Evolutionary conservation across 2,329 filamentous ascomycete genomes (phyloP), one percentile per base, ranked within the genome.

Genomic region (Claviceps sp.): DNA sequence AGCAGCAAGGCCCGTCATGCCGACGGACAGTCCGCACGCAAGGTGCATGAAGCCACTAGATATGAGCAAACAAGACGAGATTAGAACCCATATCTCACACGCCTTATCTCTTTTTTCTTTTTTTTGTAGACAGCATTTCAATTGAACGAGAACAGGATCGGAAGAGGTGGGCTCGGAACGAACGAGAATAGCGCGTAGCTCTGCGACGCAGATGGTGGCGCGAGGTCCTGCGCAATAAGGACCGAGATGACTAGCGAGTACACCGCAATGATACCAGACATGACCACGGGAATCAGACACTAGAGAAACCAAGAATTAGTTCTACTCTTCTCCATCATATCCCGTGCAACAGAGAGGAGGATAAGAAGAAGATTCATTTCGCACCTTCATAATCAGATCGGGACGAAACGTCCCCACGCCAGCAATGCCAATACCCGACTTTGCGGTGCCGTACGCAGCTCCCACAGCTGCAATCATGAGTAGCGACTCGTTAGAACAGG

Each of bases 231-330:
- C 52, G 89, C 88, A 67, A 98, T 98, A 60, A 98, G 81, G 64
- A 98, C 93, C 18, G 91, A 86, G 60, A 98, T 90, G 63, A 98
- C 93, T 61, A 98, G 86, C 50, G 90, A 88, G 73, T 98, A 98
- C 60, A 98, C 93, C 54, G 93, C 93, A 64, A 98, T 88, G 67
- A 98, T 98, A 81, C 93, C 93, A 61, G 93, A 95, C 93, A 98
- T 98, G 75, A 98, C 84, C 59, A 93, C 86, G 56, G 87, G 86
- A 60, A 91, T 90, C 50, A 91, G 74, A 53, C 85, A 90, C 86
- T 89, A 61, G 22, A 20, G 3, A 34, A 13, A 30, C 6, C 30
- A 13, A 24, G 9, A 4, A 3, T 48, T 43, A 34, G 16, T 14
- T 34, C 30, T 16, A 2, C 14, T 14, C 14, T 26, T 24, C 3